Conservation (phyloP, 2,329 filamentous ascomycete species). For the Beauveria bassiana region DNA sequence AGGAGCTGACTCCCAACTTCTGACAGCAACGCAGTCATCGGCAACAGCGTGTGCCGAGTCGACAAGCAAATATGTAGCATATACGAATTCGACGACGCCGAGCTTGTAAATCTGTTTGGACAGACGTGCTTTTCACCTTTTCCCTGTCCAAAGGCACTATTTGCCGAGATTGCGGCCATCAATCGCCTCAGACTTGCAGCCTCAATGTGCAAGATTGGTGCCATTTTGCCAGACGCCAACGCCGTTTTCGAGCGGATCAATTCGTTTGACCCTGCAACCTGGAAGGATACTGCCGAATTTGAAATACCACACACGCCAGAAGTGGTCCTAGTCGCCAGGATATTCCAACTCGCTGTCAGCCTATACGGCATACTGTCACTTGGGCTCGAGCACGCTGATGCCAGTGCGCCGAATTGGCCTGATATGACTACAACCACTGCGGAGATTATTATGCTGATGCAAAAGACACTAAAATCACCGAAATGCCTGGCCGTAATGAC, state of each 20-base stretch:
- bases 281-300: background rate
- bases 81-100: conserved; percentile 1
- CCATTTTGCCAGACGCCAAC: background rate
- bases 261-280: background rate
- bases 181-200: background rate
- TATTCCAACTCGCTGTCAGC: conserved; percentile 7
- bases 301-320: conserved; percentile 1
- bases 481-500: conserved; percentile 2
- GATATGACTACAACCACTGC: background rate
- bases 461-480: background rate
- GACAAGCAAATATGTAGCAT: background rate
- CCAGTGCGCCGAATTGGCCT: background rate
- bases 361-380: conserved; percentile 4
- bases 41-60: conserved; percentile 1
- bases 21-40: background rate
- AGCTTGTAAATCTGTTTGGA: background rate
- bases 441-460: background rate
- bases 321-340: background rate
- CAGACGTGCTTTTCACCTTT: background rate
- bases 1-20: background rate
- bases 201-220: background rate
- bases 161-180: conserved; percentile 5
- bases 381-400: background rate
- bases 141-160: background rate
- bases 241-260: background rate